These are phyloP conservation scores for Violaceomyces palustris DNA, from an alignment of 1,284 basidiomycete species.

Conservation along the genomic window DNA sequence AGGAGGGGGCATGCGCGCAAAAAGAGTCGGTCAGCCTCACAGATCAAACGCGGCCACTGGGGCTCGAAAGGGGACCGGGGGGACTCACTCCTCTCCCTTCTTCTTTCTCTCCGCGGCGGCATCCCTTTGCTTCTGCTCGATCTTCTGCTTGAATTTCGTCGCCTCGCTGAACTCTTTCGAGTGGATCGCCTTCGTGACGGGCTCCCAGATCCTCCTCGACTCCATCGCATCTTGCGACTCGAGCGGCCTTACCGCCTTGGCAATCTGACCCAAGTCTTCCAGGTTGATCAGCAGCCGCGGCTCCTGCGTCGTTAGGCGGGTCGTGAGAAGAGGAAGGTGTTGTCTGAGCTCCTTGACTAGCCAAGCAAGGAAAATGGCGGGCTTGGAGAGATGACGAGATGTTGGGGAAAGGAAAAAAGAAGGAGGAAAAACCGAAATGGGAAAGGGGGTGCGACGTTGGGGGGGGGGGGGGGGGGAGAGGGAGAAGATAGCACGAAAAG, in stretches of 20 bases:
- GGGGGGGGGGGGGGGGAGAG: too few relatives aligned
- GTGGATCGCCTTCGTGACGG: constrained; percentile 64
- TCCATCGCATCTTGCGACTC: constrained; percentile 73
- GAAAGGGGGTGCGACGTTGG: too few relatives aligned
- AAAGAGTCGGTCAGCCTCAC: neutral
- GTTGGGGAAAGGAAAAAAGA: too few relatives aligned
- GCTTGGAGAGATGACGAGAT: too few relatives aligned
- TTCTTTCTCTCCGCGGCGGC: constrained; percentile 37
- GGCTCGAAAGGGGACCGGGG: constrained; percentile 48
- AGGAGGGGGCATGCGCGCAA: neutral
- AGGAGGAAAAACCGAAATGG: too few relatives aligned
- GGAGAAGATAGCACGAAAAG: too few relatives aligned
- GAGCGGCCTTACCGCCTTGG: constrained; percentile 78
- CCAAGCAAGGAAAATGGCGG: too few relatives aligned
- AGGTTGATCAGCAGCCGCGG: constrained; percentile 73
- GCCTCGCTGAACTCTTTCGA: constrained; percentile 69
- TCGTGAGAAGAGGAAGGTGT: neutral
- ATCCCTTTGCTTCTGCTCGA: constrained; percentile 46
- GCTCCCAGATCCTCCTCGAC: constrained; percentile 82
- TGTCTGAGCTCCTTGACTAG: neutral
- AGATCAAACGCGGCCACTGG: neutral
- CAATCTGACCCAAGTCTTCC: constrained; percentile 67
- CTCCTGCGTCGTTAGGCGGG: constrained; percentile 57
- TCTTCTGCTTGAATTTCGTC: constrained; percentile 44
- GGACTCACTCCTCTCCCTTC: constrained; percentile 29